Conservation (phyloP, 495 filamentous ascomycete genomes). For the Aspergillus coremiiformis region DNA sequence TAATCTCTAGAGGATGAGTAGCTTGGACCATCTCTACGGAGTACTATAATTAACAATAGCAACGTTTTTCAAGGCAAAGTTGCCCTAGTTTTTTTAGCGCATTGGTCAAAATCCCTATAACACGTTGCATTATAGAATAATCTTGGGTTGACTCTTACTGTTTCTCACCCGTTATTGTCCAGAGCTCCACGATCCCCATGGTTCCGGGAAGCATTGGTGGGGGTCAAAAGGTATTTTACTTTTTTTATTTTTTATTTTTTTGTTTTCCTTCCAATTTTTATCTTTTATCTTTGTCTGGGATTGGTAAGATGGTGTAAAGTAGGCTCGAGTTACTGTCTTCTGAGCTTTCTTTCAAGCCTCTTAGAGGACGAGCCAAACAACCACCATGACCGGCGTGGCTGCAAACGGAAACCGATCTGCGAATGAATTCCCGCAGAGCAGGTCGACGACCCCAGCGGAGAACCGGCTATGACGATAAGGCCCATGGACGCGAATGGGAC, state of each 20-base stretch:
- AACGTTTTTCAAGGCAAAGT: neutral
- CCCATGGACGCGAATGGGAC: constrained; percentile 18
- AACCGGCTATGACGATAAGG: constrained; percentile 20
- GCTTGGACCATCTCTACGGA: constrained; percentile 3
- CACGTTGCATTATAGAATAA: neutral
- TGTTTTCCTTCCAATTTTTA: neutral
- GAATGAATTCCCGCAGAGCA: constrained; percentile 12
- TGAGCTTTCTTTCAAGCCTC: neutral
- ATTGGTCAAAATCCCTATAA: neutral
- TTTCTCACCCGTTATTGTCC: constrained; percentile 1
- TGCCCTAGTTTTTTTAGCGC: neutral
- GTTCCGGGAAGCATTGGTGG: constrained; percentile 25
- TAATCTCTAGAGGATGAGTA: neutral
- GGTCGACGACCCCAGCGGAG: constrained; percentile 13
- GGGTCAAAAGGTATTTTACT: constrained; percentile 5
- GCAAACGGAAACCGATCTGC: constrained; percentile 21
- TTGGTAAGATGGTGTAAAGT: neutral
- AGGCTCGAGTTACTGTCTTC: neutral
- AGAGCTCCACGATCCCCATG: constrained; percentile 20
- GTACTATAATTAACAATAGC: constrained; percentile 3
- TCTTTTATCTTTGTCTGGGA: neutral
- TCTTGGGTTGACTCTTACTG: neutral
- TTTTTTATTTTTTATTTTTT: constrained; percentile 8
- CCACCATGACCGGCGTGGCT: constrained; percentile 14
- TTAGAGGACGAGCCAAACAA: constrained; percentile 14